Evolutionary conservation across 192 early-diverging fungal genomes (phyloP), one percentile per base, ranked within the genome.

Genomic region (Pecoramyces ruminantium): DNA sequence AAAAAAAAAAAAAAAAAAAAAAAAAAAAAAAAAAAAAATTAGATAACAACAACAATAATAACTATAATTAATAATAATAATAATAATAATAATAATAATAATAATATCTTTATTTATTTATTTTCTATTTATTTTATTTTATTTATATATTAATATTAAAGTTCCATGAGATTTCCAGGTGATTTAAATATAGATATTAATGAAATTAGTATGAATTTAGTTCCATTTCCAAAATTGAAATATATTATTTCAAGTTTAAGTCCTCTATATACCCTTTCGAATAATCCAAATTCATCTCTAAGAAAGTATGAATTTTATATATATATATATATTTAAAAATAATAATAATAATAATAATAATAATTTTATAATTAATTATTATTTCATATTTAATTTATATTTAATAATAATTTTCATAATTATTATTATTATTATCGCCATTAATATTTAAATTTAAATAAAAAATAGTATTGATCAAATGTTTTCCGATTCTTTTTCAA

Each of bases 161-260:
- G 89, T 81, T 91, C 90, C 28, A 88, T 87, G 84, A 77, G 90
- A 39, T 91, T 91, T 83, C 84, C 86, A 78, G 90, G 90, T 5
- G 81, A 82, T 29, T 85, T 91, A 85, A 91, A 91, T 80, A 88
- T 91, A 13, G 90, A 91, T 83, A 91, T 91, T 78, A 89, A 88
- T 81, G 90, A 91, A 77, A 90, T 91, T 79, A 86, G 87, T 34
- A 90, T 89, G 30, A 91, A 91, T 78, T 80, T 91, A 17, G 88
- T 91, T 38, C 90, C 90, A 28, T 91, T 90, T 85, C 90, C 89
- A 21, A 81, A 84, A 28, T 81, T 88, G 25, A 90, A 90, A 82
- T 90, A 86, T 29, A 81, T 91, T 29, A 21, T 88, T 8, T 91
- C 90, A 1, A 86, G 86, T 81, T 89, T 91, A 87, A 85, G 89